Evolutionary conservation across 805 yeast species (phyloP).

Genomic region (Candida ascalaphidarum): DNA sequence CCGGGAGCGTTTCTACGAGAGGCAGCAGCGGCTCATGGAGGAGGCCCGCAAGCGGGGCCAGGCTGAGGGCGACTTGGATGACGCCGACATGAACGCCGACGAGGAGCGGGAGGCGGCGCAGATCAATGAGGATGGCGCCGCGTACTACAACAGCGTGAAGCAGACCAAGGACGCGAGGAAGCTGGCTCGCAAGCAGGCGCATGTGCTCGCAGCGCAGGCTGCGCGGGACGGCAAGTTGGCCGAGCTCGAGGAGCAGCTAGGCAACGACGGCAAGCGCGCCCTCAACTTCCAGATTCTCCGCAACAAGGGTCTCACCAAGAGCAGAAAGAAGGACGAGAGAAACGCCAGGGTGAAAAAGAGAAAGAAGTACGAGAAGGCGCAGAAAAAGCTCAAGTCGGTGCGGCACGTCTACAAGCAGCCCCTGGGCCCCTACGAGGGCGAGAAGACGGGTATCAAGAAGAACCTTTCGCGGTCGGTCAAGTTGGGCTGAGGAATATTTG

Average conservation of each 20-base stretch:
- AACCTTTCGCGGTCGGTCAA: constrained; percentile 82
- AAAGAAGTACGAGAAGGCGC: constrained; percentile 89
- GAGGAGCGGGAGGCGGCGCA: constrained; percentile 37
- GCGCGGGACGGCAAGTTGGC: constrained; percentile 79
- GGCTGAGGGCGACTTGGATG: constrained; percentile 41
- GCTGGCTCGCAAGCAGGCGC: constrained; percentile 51
- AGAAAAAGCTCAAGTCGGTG: constrained; percentile 85
- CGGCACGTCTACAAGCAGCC: constrained; percentile 85
- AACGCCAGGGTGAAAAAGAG: constrained; percentile 98
- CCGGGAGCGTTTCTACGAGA: constrained; percentile 80
- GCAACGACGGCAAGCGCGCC: constrained; percentile 86
- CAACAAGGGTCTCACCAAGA: constrained; percentile 93
- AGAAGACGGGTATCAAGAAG: constrained; percentile 95
- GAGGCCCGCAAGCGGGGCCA: constrained; percentile 83
- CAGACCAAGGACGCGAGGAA: constrained; percentile 39
- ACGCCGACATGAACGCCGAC: constrained; percentile 37
- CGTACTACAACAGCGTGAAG: constrained; percentile 50
- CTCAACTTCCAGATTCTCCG: constrained; percentile 89
- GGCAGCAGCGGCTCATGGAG: constrained; percentile 79
- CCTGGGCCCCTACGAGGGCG: constrained; percentile 75
- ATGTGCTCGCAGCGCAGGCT: constrained; percentile 63
- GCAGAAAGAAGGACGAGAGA: constrained; percentile 87
- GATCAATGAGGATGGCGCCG: constrained; percentile 30
- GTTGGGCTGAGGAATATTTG: constrained; percentile 34
- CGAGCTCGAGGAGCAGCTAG: constrained; percentile 59